Evolutionary conservation across 768 basidiomycete species (phyloP), one percentile per base, ranked within the genome.

Genomic region (Pleurotus tuoliensis): DNA sequence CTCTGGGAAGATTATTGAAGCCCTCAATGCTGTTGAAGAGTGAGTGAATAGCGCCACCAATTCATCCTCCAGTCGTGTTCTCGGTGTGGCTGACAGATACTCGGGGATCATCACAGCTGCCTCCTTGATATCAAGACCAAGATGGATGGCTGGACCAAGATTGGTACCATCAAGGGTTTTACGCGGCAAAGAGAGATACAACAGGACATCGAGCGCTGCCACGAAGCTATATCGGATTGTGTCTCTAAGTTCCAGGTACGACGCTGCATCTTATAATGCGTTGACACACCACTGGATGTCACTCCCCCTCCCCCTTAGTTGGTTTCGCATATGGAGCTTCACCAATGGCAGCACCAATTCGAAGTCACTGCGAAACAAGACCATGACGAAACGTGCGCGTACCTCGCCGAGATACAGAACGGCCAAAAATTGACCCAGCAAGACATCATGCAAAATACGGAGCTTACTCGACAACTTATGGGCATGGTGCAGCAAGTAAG

Each of bases 401-500:
- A 71, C 52, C 69, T 84, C 3, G 72, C 76, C 25, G 74, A 76
- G 48, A 74, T 82, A 47, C 63, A 71, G 56, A 74, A 78, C 56
- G 47, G 49, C 11, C 58, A 61, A 50, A 3, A 8, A 5, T 41
- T 59, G 46, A 66, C 72, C 5, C 65, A 66, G 8, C 68, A 67
- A 39, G 63, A 68, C 30, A 61, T 75, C 30, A 58, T 64, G 49
- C 72, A 71, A 38, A 68, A 71, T 45, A 56, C 64, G n/a, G 66
- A 67, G 16, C 70, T 75, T 58, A 63, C 80, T 30, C 66, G 64
- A 38, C 58, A 68, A 30, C 68, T 83, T 47, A 82, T 83, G 81
- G 49, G 54, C 8, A 60, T 82, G 60, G 76, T 83, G 74, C 82
- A 84, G 63, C 69, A 72, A 58, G 82, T 80, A n/a, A n/a, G n/a